Base-by-base conservation (phyloP, 352 stramenopile genomes). In the Phytophthora pistaciae region DNA sequence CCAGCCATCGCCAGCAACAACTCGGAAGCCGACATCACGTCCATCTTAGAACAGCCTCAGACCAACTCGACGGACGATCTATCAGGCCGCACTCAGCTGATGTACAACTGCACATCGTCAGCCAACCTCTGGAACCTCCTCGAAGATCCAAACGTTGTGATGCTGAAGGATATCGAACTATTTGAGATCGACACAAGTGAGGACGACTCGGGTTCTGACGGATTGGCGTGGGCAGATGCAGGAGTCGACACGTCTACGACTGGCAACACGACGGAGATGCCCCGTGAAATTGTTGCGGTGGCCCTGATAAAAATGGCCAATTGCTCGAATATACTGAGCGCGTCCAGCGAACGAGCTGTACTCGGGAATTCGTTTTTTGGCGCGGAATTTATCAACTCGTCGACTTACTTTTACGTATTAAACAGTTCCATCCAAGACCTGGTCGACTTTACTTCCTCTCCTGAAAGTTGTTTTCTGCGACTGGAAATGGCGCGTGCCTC, bases 331-430 rank as follows among this genome's bases (percentile, higher is more conserved):
- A 16, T 21, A n/a, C 9, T 25, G 21, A 36, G 11, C 31, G 7
- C 33, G 55, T 60, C 20, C 14, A 20, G 9, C 20, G 31, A 36
- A 14, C 55, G 55, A 31, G 1, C 33, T 20, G 33, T 60, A 16
- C 13, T 48, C 13, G 31, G 55, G 11, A 49, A 60, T 10, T 44
- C 31, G 5, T 60, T 60, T 21, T 60, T 60, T 20, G 55, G 55
- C 8, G 27, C 55, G 18, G 27, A 18, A 11, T 25, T 48, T 33
- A 33, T 44, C 29, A n/a, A 31, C 11, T 48, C 54, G 3, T 20
- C 54, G 3, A 20, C 14, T 1, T 60, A 33, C 54, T 60, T 60
- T 48, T 60, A 60, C 54, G 31, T 29, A 2, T 7, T 60, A 3
- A 48, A 25, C 33, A 60, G 54, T 10, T 29, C 31, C 29, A n/a